Percentiles rank a stretch among this genome's conserved stretches.
Conservation (phyloP, 2,329 filamentous ascomycete species). For the Penicillium sp. region DNA sequence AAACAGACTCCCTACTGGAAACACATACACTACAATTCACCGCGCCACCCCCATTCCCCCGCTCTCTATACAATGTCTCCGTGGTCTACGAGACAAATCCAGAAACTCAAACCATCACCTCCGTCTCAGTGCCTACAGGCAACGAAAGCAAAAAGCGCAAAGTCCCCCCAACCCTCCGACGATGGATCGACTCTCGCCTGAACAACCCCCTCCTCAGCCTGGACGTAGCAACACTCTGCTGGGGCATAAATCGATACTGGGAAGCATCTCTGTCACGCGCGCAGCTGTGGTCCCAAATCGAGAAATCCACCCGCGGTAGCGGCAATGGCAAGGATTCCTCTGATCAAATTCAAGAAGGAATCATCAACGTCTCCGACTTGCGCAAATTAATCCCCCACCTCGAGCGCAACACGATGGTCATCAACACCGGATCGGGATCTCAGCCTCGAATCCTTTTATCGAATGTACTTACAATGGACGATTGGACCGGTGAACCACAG, state of each 20-base stretch:
- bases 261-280: slow-evolving; percentile 44
- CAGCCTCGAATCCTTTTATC: slow-evolving; percentile 35
- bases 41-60: slow-evolving; percentile 41
- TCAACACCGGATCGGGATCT: slow-evolving; percentile 24
- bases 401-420: slow-evolving; percentile 40
- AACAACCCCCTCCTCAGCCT: slow-evolving; percentile 39
- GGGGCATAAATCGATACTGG: slow-evolving; percentile 49
- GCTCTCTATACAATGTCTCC: slow-evolving; percentile 36
- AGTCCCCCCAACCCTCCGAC: slow-evolving; percentile 34
- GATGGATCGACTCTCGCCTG: slow-evolving; percentile 42
- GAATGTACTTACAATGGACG: slow-evolving; percentile 40
- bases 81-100: slow-evolving; percentile 41
- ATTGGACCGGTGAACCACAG: slow-evolving; percentile 47
- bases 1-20: slow-evolving; percentile 30
- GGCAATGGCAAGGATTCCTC: slow-evolving; percentile 8
- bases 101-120: slow-evolving; percentile 39
- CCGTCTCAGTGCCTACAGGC: slow-evolving; percentile 32
- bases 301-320: slow-evolving; percentile 18
- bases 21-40: slow-evolving; percentile 42
- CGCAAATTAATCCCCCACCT: slow-evolving; percentile 40
- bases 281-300: slow-evolving; percentile 41
- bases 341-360: slow-evolving; percentile 12
- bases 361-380: slow-evolving; percentile 29
- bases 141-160: slow-evolving; percentile 22
- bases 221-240: slow-evolving; percentile 47